Base-by-base conservation (phyloP, 257 asterid species). In the Coffea canephora region DNA sequence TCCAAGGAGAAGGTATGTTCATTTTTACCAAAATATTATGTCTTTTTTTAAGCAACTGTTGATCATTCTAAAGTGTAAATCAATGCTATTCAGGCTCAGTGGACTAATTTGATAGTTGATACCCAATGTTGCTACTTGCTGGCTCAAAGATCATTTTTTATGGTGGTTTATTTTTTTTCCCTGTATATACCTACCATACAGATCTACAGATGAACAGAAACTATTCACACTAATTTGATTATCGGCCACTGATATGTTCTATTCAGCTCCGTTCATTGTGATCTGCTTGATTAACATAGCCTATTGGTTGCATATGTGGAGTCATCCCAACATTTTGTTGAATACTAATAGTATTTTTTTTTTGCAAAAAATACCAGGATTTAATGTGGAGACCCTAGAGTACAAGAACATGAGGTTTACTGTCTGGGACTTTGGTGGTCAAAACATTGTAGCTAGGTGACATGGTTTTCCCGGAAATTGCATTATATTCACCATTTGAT, bases 351-450 rank as follows among this genome's bases (percentile, higher is more conserved):
- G n/a, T 34, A 23, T 25, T 10, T 65, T 48, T 31, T 31, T 31
- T 31, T 31, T 0, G n/a, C 31, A 31, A 31, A 31, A 31, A 31
- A 12, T 64, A 50, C 36, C 85, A 88, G 91, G 91, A 73, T 88
- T 86, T 82, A 88, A 88, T 69, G 89, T 88, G 85, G 91, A 86
- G 87, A 88, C 89, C 12, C 87, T 88, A 72, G 91, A 88, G 75
- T 88, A 88, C 91, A 88, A 88, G 87, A 88, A 88, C 83, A 88
- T 88, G 52, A 88, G 91, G 85, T 88, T 88, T 73, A 88, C 91
- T 0, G 91, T 88, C 81, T 88, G 91, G 91, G 91, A 88, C 81
- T 87, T 88, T 54, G 89, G 89, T 48, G 91, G 91, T 74, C 91
- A 88, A 69, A 89, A 88, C 86, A 88, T 86, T 88, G 91, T 86